phyloP scores from a whole-genome alignment of 176 grass and related monocot genomes.

The Oryza longistaminata region DNA sequence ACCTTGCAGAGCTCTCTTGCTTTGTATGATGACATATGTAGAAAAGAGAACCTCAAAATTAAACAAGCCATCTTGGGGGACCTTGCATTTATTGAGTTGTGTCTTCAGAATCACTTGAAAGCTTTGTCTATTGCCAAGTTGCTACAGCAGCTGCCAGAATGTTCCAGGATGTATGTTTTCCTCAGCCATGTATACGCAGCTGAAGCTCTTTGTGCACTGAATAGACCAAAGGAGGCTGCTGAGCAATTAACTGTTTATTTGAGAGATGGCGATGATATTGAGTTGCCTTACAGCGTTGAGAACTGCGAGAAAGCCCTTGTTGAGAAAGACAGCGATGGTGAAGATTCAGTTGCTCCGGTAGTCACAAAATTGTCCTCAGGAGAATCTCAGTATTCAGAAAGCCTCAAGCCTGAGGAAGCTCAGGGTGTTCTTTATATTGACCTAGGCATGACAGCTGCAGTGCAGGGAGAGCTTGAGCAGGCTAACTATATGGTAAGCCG shows the following conservation, averaged over 20 bases:
- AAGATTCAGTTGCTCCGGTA: constrained; percentile 43
- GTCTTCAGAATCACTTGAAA: constrained; percentile 70
- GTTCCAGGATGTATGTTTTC: constrained; percentile 68
- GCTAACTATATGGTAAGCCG: constrained; percentile 57
- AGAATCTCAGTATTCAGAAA: constrained; percentile 31
- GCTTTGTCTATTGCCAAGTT: constrained; percentile 57
- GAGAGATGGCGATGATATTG: constrained; percentile 51
- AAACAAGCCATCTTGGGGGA: constrained; percentile 64
- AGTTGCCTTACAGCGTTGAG: constrained; percentile 65
- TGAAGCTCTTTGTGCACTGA: constrained; percentile 72
- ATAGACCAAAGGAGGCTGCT: constrained; percentile 61
- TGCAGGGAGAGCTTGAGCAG: constrained; percentile 72
- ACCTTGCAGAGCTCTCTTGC: constrained; percentile 61
- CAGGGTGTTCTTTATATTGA: constrained; percentile 61
- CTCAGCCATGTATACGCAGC: constrained; percentile 75
- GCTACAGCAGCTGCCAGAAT: constrained; percentile 55
- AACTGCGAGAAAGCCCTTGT: constrained; percentile 52
- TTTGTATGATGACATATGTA: constrained; percentile 57
- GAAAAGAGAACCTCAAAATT: constrained; percentile 67
- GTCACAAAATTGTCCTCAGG: constrained; percentile 42
- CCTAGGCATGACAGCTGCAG: constrained; percentile 57
- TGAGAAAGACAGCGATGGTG: constrained; percentile 67
- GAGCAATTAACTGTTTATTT: constrained; percentile 69
- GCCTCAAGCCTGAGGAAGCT: constrained; percentile 62
- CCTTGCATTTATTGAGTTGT: constrained; percentile 75